A percentile compares a stretch with the other conserved stretches of the same genome.
These are phyloP conservation scores for Oidiodendron maius DNA, from an alignment of 495 filamentous ascomycete species.

Conservation along the genomic window DNA sequence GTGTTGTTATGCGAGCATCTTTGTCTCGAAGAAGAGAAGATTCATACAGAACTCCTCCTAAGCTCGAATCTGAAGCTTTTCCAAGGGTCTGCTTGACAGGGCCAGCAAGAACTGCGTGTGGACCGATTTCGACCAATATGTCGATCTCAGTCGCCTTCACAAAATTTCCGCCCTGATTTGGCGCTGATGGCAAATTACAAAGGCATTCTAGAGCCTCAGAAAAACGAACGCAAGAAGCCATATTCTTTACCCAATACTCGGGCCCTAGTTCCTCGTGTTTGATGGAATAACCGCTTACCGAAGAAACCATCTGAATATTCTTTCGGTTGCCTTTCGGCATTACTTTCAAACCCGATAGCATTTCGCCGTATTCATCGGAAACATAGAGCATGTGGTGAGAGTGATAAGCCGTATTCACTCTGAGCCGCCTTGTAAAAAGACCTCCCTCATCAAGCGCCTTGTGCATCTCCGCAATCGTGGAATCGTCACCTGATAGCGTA, in stretches of 20 bases:
- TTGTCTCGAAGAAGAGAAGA: slow-evolving; percentile 35
- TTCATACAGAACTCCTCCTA: slow-evolving; percentile 30
- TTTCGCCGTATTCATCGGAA: slow-evolving; percentile 28
- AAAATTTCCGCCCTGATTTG: slow-evolving; percentile 3
- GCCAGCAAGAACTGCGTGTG: slow-evolving; percentile 56
- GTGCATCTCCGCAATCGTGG: slow-evolving; percentile 39
- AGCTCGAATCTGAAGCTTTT: background rate
- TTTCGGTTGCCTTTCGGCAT: no score
- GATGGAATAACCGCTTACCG: no score
- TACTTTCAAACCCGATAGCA: no score
- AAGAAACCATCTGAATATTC: no score
- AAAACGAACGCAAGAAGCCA: slow-evolving; percentile 45
- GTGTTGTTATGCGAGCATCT: slow-evolving; percentile 37
- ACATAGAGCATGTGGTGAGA: slow-evolving; percentile 51
- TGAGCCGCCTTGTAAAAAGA: slow-evolving; percentile 45
- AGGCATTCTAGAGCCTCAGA: no score
- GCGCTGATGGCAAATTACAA: slow-evolving; percentile 28
- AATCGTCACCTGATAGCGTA: slow-evolving; percentile 50
- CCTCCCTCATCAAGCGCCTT: slow-evolving; percentile 31
- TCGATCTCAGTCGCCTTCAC: no score
- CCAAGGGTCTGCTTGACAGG: slow-evolving; percentile 44
- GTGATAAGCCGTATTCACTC: slow-evolving; percentile 55
- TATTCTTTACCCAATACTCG: slow-evolving; percentile 44
- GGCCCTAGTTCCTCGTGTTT: slow-evolving; percentile 16
- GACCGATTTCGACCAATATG: slow-evolving; percentile 57